These are phyloP conservation scores for Aspergillus candidus DNA, from an alignment of 2,329 filamentous ascomycete species.

Conservation along the genomic window DNA sequence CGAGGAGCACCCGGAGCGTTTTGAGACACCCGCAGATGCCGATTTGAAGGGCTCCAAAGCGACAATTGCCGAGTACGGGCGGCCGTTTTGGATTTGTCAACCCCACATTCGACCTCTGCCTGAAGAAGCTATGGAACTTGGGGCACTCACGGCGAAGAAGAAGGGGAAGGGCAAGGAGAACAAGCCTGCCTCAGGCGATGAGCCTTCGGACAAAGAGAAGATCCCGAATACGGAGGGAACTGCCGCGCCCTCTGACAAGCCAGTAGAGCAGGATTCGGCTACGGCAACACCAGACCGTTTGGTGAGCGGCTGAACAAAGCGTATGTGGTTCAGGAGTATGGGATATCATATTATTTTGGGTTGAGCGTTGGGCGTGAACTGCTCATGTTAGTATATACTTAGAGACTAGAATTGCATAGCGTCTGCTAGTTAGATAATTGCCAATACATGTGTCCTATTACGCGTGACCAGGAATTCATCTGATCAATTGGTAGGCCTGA, in stretches of 20 bases:
- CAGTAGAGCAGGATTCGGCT: slow-evolving; percentile 10
- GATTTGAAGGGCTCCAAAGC: slow-evolving; percentile 45
- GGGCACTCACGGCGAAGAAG: slow-evolving; percentile 67
- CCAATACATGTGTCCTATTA: too few relatives aligned
- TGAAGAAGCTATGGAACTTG: slow-evolving; percentile 77
- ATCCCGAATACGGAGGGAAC: slow-evolving; percentile 8
- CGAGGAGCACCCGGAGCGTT: slow-evolving; percentile 39
- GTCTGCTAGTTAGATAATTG: too few relatives aligned
- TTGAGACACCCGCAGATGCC: slow-evolving; percentile 29
- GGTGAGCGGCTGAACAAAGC: slow-evolving; percentile 22
- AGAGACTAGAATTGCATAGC: too few relatives aligned
- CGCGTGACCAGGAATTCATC: neutral
- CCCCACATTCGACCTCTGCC: slow-evolving; percentile 81
- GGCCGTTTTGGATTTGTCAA: slow-evolving; percentile 88
- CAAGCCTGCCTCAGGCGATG: slow-evolving; percentile 6
- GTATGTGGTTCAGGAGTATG: too few relatives aligned
- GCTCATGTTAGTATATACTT: too few relatives aligned
- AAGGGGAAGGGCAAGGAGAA: slow-evolving; percentile 40
- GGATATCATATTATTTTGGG: too few relatives aligned
- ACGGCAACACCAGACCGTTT: slow-evolving; percentile 23
- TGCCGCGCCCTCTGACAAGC: slow-evolving; percentile 8
- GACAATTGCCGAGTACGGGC: slow-evolving; percentile 65
- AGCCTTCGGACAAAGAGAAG: slow-evolving; percentile 3
- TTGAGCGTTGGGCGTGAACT: too few relatives aligned
- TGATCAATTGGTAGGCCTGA: neutral